phyloP scores from a whole-genome alignment of 2,329 filamentous ascomycete species.

The Thermoascus crustaceus region DNA sequence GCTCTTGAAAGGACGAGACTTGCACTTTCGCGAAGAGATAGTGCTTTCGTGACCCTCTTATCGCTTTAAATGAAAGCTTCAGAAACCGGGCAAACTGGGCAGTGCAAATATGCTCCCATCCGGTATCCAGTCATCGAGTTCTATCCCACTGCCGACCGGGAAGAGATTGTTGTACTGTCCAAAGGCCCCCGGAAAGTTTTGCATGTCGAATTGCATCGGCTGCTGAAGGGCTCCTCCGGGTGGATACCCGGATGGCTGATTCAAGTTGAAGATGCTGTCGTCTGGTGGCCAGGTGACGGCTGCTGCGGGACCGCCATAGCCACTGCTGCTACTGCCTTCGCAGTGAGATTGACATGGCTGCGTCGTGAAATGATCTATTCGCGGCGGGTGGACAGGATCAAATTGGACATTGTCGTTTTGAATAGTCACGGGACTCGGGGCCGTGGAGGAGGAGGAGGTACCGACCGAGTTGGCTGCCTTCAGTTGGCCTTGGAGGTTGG shows the following conservation, averaged over 20 bases:
- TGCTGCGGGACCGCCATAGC: too few relatives aligned
- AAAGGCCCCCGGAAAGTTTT: neutral
- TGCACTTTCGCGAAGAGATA: too few relatives aligned
- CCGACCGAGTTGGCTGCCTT: neutral
- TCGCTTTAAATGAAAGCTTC: neutral
- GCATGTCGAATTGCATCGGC: neutral
- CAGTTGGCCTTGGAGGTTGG: neutral
- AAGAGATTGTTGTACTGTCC: neutral
- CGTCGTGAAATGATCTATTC: neutral
- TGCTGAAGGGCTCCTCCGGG: neutral
- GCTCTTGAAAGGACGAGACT: too few relatives aligned
- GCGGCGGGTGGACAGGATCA: neutral
- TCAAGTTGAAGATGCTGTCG: neutral
- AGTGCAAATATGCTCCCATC: constrained; percentile 8
- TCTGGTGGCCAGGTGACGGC: neutral
- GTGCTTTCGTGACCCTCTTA: too few relatives aligned
- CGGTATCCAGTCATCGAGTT: constrained; percentile 11
- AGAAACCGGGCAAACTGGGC: constrained; percentile 4
- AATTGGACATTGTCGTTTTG: neutral
- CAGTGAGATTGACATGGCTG: too few relatives aligned
- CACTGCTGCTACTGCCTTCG: too few relatives aligned
- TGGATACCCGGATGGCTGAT: neutral
- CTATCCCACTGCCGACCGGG: constrained; percentile 4
- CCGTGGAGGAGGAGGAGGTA: neutral
- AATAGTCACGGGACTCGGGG: too few relatives aligned